These are phyloP conservation scores for Pythium biforme DNA, from an alignment of 352 stramenopile genomes.

Conservation along the genomic window DNA sequence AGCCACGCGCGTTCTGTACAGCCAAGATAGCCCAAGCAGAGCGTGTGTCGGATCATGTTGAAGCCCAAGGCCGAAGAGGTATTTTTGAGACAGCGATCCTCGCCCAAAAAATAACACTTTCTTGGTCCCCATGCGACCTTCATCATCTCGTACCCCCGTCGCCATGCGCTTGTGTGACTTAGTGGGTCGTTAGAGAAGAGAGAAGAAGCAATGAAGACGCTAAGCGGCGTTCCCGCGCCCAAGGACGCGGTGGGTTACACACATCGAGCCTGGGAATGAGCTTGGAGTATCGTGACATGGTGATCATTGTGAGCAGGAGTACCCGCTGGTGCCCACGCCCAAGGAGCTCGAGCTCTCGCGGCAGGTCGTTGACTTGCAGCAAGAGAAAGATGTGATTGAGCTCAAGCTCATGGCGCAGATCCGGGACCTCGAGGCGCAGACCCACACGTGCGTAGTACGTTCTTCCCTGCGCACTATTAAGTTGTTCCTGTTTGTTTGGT, in stretches of 20 bases:
- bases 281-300: no score
- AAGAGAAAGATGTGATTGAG: constrained; percentile 68
- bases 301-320: constrained; percentile 37
- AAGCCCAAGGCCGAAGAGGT: no score
- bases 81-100: no score
- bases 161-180: no score
- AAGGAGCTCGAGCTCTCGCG: constrained; percentile 72
- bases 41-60: no score
- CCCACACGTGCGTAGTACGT: constrained; percentile 55
- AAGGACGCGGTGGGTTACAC: constrained; percentile 44
- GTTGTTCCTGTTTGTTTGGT: background rate
- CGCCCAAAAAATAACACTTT: no score
- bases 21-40: no score
- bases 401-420: constrained; percentile 60
- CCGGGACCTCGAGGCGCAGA: constrained; percentile 59
- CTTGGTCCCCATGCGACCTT: no score
- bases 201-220: constrained; percentile 8
- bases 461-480: background rate
- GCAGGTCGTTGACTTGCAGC: constrained; percentile 60
- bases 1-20: no score
- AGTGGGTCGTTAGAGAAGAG: background rate
- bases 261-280: no score
- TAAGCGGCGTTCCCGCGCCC: constrained; percentile 19
- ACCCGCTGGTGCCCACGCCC: constrained; percentile 65
- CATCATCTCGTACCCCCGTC: no score